Base-by-base conservation (phyloP, 1,139 yeast genomes). In the Pichia sp. region DNA sequence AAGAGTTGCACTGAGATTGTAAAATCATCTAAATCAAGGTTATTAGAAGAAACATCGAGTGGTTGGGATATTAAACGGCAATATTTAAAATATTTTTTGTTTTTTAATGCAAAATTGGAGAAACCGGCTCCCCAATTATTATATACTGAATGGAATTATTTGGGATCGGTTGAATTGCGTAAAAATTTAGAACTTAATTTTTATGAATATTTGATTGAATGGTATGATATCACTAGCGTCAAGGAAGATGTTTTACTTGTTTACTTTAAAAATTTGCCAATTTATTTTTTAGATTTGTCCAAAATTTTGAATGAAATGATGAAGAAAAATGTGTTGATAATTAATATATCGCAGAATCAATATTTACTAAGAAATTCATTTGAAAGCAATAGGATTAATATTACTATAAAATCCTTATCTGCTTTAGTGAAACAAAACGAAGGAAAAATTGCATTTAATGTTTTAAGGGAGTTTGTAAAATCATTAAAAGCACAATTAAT, bases 61-160 rank as follows among this genome's bases (percentile, higher is more conserved):
- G 10, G 31, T 7, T 7, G 35, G 4, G 39, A 25, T 6, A 31
- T 45, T 26, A 43, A 42, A 11, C 39, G 38, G 8, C 29, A 27
- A 3, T 48, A 40, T 25, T 7, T 53, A 4, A 46, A 40, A 27
- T 46, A 39, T 9, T 53, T 54, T 54, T 27, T 54, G 9, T 54
- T 39, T 26, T 44, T 47, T 2, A 39, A 47, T 8, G 25, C 42
- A 2, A 47, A 52, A 34, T 8, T 35, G 2, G 30, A 38, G 7
- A 43, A 47, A 28, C 39, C 52, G 4, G 54, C 51, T 4, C 40
- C 48, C 27, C 58, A 61, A 6, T 31, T 63, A 26, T 48, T 59
- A 3, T 56, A 56, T 41, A 46, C 61, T 25, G 64, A 63, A 26
- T 63, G 66, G 66, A 45, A 46, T 1, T 62, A 59, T 45, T 58